phyloP scores from a whole-genome alignment of 345 rosid species.

The Limnanthes douglasii region DNA sequence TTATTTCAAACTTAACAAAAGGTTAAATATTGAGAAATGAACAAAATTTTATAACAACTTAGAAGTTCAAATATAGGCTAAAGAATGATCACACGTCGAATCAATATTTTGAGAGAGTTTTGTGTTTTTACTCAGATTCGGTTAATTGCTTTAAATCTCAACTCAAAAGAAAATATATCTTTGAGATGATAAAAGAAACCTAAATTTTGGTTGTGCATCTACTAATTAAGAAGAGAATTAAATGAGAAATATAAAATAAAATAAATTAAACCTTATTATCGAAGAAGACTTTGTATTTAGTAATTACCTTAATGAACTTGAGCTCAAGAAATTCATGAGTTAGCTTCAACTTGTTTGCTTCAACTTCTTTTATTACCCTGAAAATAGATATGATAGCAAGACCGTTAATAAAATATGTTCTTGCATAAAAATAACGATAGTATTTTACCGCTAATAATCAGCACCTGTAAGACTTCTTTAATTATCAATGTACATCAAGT shows the following conservation, averaged over 20 bases:
- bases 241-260: background rate
- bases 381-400: background rate
- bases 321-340: constrained; percentile 61
- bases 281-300: constrained; percentile 51
- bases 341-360: constrained; percentile 57
- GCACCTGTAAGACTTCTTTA: constrained; percentile 53
- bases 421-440: background rate
- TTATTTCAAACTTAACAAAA: too few species aligned
- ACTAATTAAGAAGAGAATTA: too few species aligned
- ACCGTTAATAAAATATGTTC: background rate
- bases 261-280: constrained; percentile 39
- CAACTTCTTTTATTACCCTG: constrained; percentile 47
- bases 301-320: constrained; percentile 49
- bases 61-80: too few species aligned
- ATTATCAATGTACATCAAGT: constrained; percentile 39
- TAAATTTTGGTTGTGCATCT: too few species aligned
- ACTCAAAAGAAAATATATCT: too few species aligned
- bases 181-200: too few species aligned
- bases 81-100: too few species aligned
- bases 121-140: too few species aligned
- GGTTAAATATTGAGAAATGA: too few species aligned
- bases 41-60: too few species aligned
- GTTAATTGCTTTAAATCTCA: too few species aligned
- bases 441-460: constrained; percentile 34
- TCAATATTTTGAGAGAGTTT: too few species aligned